Evolutionary conservation across 225 moss, liverwort and hornwort genomes (phyloP).

Genomic region (Straminergon stramineum): DNA sequence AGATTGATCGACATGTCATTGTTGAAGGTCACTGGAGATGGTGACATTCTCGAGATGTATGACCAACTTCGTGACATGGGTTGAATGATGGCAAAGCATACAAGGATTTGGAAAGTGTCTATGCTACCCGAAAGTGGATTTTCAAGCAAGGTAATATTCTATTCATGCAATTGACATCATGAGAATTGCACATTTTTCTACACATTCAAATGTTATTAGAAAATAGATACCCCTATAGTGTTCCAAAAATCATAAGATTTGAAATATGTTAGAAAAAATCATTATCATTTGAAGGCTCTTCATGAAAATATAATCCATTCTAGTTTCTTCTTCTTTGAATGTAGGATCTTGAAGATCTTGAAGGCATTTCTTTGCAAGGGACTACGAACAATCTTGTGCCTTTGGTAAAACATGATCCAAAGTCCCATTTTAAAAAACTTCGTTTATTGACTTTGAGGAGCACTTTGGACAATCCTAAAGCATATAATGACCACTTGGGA

Average conservation of each 20-base stretch:
- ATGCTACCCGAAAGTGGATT: neutral
- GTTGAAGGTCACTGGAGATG: neutral
- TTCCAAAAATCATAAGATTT: too few relatives aligned
- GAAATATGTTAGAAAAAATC: rapidly evolving
- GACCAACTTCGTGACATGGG: neutral
- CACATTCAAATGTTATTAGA: too few relatives aligned
- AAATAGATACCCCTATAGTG: too few relatives aligned
- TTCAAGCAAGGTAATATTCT: neutral
- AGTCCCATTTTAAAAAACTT: too few relatives aligned
- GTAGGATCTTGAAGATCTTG: neutral
- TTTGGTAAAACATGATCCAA: too few relatives aligned
- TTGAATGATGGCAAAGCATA: rapidly evolving
- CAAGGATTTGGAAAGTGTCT: neutral
- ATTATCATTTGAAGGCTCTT: rapidly evolving
- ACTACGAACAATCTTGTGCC: too few relatives aligned
- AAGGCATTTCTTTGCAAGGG: too few relatives aligned
- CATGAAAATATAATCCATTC: rapidly evolving
- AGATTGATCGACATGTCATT: neutral
- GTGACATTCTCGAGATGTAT: neutral
- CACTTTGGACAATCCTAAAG: rapidly evolving
- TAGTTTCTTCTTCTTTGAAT: neutral
- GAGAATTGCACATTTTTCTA: neutral
- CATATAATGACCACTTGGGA: rapidly evolving
- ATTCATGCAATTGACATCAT: rapidly evolving
- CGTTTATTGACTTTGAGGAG: too few relatives aligned